Percentiles rank a stretch among this genome's conserved stretches.
Conservation (phyloP, 148 eudicot species). For the Drosera capensis region DNA sequence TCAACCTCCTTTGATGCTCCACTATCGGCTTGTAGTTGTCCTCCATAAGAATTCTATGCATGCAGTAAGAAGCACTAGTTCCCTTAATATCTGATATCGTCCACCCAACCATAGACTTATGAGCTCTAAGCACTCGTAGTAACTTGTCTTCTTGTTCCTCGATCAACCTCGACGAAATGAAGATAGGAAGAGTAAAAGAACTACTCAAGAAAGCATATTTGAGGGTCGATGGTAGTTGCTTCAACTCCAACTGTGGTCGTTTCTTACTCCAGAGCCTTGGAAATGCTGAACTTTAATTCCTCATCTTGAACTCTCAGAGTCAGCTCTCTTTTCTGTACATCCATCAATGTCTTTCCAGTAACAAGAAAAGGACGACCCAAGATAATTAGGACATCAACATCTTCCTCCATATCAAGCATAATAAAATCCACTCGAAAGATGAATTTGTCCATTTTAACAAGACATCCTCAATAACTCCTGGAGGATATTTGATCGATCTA, state of each 20-base stretch:
- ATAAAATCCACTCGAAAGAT: background rate
- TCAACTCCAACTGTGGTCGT: too few relatives aligned
- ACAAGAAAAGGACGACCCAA: background rate
- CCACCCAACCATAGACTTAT: conserved; percentile 9
- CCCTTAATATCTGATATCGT: conserved; percentile 8
- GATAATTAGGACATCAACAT: background rate
- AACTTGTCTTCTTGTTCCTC: conserved; percentile 3
- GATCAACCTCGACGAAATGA: background rate
- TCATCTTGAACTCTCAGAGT: too few relatives aligned
- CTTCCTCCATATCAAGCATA: background rate
- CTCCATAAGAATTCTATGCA: conserved; percentile 8
- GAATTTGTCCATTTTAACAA: background rate
- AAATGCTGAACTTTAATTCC: too few relatives aligned
- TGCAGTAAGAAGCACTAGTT: conserved; percentile 3
- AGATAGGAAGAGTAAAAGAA: background rate
- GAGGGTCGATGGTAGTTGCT: background rate
- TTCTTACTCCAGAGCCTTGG: too few relatives aligned
- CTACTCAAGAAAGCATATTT: background rate
- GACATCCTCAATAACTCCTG: background rate
- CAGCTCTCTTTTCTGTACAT: too few relatives aligned
- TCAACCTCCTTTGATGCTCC: conserved; percentile 5
- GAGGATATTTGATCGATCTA: background rate
- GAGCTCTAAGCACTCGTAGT: conserved; percentile 4
- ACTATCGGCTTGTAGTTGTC: conserved; percentile 3
- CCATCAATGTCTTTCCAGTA: too few relatives aligned